Evolutionary conservation across 2,329 filamentous ascomycete species (phyloP).

Genomic region (Immersiporthe knoxdaviesiana): DNA sequence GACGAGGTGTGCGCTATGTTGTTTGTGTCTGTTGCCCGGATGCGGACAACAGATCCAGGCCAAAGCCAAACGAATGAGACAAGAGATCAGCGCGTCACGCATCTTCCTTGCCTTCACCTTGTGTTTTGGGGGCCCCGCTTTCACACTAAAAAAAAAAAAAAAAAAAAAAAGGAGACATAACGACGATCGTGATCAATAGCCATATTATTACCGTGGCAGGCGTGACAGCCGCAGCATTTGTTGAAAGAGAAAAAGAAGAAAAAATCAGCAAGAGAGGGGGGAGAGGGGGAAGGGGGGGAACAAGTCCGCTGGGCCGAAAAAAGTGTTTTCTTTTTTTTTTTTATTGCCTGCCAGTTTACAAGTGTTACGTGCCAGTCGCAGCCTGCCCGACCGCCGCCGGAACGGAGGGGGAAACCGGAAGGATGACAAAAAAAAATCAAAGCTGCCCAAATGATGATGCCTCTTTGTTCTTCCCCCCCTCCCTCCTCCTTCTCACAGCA

Average conservation of each 20-base stretch:
- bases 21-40: neutral
- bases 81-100: slow-evolving; percentile 1
- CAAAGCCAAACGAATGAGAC: neutral
- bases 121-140: neutral
- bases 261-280: neutral
- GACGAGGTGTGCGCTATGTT: neutral
- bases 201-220: neutral
- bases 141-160: neutral
- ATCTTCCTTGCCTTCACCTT: neutral
- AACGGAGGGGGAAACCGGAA: neutral
- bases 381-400: neutral
- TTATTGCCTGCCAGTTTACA: neutral
- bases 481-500: too few species aligned
- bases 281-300: neutral
- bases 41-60: neutral
- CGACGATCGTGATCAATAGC: neutral
- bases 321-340: too few species aligned
- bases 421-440: too few species aligned
- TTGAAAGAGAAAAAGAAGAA: too few species aligned
- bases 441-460: too few species aligned
- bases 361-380: neutral
- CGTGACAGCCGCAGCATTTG: neutral
- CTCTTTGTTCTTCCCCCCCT: neutral
- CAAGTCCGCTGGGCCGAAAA: neutral
- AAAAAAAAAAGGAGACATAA: neutral